These are phyloP conservation scores for Hanseniaspora jakobsenii DNA, from an alignment of 805 yeast species.

Conservation along the genomic window DNA sequence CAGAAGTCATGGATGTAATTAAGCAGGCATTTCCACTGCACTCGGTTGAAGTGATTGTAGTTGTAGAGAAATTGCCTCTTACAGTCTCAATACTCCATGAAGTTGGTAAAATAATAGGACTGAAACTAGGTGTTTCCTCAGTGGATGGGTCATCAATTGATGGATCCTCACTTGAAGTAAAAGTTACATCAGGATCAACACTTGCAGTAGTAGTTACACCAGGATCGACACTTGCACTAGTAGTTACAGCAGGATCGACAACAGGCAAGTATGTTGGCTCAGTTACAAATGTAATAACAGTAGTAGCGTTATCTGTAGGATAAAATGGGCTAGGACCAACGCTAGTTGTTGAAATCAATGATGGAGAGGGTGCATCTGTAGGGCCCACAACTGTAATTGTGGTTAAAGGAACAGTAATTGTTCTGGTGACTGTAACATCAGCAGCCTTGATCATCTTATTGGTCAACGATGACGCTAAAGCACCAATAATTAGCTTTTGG, in stretches of 20 bases:
- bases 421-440: conserved; percentile 3
- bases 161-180: conserved; percentile 5
- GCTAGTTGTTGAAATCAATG: no score
- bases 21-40: not conserved
- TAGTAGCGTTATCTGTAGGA: no score
- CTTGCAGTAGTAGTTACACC: not conserved
- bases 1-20: conserved; percentile 1
- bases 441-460: no score
- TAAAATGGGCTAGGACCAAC: no score
- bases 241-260: no score
- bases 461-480: not conserved
- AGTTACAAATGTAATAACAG: no score
- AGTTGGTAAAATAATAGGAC: no score
- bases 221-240: no score
- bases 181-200: not conserved
- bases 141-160: no score
- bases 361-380: not conserved
- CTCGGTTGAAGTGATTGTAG: not conserved
- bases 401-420: conserved; percentile 6
- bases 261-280: no score
- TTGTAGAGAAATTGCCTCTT: not conserved
- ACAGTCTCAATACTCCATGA: no score
- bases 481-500: not conserved
- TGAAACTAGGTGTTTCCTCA: no score
- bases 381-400: conserved; percentile 8